These are phyloP conservation scores for Didymella pomorum DNA, from an alignment of 2,329 filamentous ascomycete genomes.

Conservation along the genomic window DNA sequence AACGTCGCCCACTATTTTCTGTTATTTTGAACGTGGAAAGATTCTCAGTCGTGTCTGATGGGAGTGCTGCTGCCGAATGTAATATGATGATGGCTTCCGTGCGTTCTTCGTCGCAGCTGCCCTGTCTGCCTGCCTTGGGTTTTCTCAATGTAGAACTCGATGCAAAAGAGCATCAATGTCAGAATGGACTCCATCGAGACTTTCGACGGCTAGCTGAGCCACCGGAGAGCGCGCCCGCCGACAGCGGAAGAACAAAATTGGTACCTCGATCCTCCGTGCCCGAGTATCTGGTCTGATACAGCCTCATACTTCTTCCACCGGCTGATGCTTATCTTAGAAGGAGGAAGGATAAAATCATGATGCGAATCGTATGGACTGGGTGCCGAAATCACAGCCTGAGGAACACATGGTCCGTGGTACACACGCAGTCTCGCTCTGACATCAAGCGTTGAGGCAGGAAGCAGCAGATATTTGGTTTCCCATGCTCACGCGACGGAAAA, in stretches of 20 bases:
- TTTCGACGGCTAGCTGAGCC: not conserved
- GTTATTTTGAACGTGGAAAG: not conserved
- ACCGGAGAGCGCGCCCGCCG: not conserved
- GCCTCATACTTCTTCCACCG: not conserved
- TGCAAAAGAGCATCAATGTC: not conserved
- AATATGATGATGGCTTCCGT: not conserved
- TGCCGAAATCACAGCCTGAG: constrained; percentile 1
- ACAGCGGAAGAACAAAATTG: not conserved
- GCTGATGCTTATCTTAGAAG: not conserved
- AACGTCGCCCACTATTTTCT: not conserved
- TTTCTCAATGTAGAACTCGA: not conserved
- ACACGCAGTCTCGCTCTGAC: not conserved
- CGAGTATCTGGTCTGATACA: not conserved
- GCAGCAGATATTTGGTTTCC: not conserved
- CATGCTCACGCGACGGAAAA: constrained; percentile 2
- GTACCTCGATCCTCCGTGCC: not conserved
- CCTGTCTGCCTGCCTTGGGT: not conserved
- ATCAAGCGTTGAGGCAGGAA: constrained; percentile 2
- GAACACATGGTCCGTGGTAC: constrained; percentile 8
- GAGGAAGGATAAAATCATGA: not conserved
- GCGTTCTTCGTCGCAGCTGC: not conserved
- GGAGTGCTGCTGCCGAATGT: not conserved
- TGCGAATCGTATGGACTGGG: not conserved
- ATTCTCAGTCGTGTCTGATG: not conserved
- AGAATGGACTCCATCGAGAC: not conserved